Evolutionary conservation across 2,329 filamentous ascomycete species (phyloP).

Genomic region (Exophiala mesophila): DNA sequence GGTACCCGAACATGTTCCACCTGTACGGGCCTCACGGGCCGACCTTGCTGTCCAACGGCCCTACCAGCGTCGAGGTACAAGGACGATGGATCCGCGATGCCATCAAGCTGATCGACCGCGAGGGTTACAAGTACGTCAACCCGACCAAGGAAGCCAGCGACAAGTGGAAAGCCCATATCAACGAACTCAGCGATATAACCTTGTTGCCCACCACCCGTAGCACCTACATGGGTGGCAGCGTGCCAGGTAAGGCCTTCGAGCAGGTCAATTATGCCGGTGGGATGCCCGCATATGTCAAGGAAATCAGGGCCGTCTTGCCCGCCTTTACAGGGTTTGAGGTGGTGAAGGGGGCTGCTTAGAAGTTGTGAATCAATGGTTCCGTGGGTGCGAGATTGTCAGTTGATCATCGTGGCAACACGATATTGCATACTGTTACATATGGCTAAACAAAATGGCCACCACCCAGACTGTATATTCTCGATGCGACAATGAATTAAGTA

Average conservation of each 20-base stretch:
- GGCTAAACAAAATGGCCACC: too few species aligned
- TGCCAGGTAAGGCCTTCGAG: conserved; percentile 54
- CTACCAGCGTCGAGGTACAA: conserved; percentile 52
- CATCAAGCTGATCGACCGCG: conserved; percentile 48
- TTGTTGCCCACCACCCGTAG: conserved; percentile 41
- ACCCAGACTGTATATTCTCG: too few species aligned
- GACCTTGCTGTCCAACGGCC: conserved; percentile 54
- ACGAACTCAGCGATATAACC: conserved; percentile 41
- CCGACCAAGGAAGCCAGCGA: conserved; percentile 43
- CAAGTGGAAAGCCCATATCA: conserved; percentile 48
- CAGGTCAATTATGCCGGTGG: conserved; percentile 43
- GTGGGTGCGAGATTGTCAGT: too few species aligned
- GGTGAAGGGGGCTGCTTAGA: conserved; percentile 14
- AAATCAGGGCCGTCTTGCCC: conserved; percentile 23
- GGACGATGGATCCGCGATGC: conserved; percentile 49
- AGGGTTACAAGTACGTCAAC: conserved; percentile 49
- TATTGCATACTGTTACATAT: too few species aligned
- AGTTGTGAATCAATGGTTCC: conserved; percentile 1
- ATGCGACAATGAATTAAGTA: too few species aligned
- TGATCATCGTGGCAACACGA: too few species aligned
- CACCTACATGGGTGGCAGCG: conserved; percentile 50
- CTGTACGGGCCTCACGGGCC: conserved; percentile 52
- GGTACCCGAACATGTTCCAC: conserved; percentile 49
- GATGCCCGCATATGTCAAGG: conserved; percentile 21
- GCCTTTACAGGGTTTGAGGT: conserved; percentile 22